Percentiles rank a stretch among this genome's conserved stretches.
phyloP scores from a whole-genome alignment of 2,329 filamentous ascomycete species.

The Truncatella angustata region DNA sequence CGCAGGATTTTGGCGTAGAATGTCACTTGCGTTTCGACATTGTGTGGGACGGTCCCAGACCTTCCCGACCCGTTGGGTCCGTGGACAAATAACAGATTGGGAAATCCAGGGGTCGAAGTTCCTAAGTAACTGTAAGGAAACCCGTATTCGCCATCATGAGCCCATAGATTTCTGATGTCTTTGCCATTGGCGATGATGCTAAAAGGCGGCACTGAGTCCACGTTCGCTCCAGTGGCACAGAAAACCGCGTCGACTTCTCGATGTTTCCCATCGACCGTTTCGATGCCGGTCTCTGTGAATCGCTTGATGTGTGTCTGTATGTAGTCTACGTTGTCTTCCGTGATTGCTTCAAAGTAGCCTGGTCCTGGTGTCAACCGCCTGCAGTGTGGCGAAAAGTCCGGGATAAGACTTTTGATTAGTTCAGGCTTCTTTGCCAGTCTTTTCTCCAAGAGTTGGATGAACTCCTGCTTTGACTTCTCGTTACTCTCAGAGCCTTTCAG shows the following conservation, averaged over 20 bases:
- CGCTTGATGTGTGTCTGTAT: slow-evolving; percentile 55
- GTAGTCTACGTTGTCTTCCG: slow-evolving; percentile 60
- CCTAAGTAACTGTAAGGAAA: slow-evolving; percentile 70
- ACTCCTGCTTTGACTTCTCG: slow-evolving; percentile 42
- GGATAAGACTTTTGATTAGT: slow-evolving; percentile 54
- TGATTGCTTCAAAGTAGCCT: slow-evolving; percentile 65
- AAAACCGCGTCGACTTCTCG: slow-evolving; percentile 63
- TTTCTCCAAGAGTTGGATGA: slow-evolving; percentile 50
- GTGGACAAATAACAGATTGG: slow-evolving; percentile 64
- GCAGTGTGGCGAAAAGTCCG: slow-evolving; percentile 64
- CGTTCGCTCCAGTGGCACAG: slow-evolving; percentile 67
- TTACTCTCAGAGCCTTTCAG: slow-evolving; percentile 54
- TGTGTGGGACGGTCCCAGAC: slow-evolving; percentile 66
- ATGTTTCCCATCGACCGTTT: slow-evolving; percentile 54
- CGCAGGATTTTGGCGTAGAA: slow-evolving; percentile 67
- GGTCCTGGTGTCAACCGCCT: slow-evolving; percentile 64
- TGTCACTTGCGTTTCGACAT: slow-evolving; percentile 62
- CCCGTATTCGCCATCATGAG: slow-evolving; percentile 50
- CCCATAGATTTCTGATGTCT: slow-evolving; percentile 57
- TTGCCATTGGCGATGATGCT: slow-evolving; percentile 54
- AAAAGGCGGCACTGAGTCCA: slow-evolving; percentile 58
- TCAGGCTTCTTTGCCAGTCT: slow-evolving; percentile 54
- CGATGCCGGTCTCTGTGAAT: slow-evolving; percentile 59
- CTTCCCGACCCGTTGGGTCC: slow-evolving; percentile 60
- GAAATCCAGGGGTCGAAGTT: slow-evolving; percentile 61